Conservation (phyloP, 2,329 filamentous ascomycete species). For the Blastomyces percursus region DNA sequence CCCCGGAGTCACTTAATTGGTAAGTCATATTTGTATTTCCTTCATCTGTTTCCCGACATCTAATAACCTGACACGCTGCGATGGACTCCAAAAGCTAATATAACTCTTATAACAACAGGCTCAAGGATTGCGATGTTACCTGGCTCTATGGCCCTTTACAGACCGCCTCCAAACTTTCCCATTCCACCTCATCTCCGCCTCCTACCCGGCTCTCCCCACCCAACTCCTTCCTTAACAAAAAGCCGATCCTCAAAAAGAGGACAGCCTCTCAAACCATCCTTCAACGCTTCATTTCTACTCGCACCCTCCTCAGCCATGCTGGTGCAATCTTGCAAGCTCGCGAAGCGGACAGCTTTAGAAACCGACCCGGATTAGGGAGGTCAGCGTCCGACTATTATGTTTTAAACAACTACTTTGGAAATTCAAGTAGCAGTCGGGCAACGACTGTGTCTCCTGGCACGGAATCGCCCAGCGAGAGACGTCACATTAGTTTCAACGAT, state of each 20-base stretch:
- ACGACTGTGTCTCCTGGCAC: conserved; percentile 60
- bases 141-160: conserved; percentile 95
- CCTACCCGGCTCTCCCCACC: conserved; percentile 48
- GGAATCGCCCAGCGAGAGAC: conserved; percentile 54
- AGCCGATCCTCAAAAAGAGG: conserved; percentile 91
- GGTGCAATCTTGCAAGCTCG: conserved; percentile 78
- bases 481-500: conserved; percentile 93
- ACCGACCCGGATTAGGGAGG: conserved; percentile 47
- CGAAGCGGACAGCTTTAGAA: conserved; percentile 48
- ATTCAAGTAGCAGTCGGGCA: conserved; percentile 44
- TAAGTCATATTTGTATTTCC: conserved; percentile 29
- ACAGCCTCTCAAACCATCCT: conserved; percentile 95
- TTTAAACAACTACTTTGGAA: conserved; percentile 50
- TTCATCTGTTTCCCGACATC: not conserved
- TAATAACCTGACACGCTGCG: not conserved
- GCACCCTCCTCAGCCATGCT: conserved; percentile 80
- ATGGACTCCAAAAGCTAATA: conserved; percentile 7
- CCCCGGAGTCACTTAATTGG: conserved; percentile 90
- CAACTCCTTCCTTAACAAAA: conserved; percentile 59
- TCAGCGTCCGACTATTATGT: conserved; percentile 59
- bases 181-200: conserved; percentile 39
- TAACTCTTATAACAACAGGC: conserved; percentile 43
- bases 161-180: conserved; percentile 49
- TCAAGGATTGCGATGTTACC: conserved; percentile 94
- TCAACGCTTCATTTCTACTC: conserved; percentile 75